Base-by-base conservation (phyloP, 768 basidiomycete genomes). In the Agaricus blazei region DNA sequence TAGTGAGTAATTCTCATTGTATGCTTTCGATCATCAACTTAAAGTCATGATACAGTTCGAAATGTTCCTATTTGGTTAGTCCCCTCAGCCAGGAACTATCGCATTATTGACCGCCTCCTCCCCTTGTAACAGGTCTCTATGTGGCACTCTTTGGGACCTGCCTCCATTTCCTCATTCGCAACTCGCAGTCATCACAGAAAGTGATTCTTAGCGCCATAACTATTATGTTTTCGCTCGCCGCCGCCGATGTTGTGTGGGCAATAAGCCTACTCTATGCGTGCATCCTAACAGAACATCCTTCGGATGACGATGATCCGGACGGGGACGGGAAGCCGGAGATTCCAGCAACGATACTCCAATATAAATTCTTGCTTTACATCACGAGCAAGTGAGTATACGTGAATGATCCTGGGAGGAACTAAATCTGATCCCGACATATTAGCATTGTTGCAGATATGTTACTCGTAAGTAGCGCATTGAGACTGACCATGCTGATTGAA, bases 361-460 rank as follows among this genome's bases (percentile, higher is more conserved):
- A 64, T 57, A 66, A 68, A 53, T 63, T 63, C 45, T 62, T 69
- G 26, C 63, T 69, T 5, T 69, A 67, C 48, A 66, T 68, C 48
- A 66, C 63, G 31, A 69, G 67, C 62, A 70, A 69, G 69, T 70
- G 56, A 57, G 69, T 63, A 3, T 14, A 9, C 4, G 9, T 15
- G 24, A 28, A 42, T 29, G 40, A 19, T 19, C 43, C 34, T 45
- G 19, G 14, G 19, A 14, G n/a, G 19, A 47, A 24, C 19, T 38
- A 45, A 27, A 28, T 23, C 36, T 54, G 31, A 55, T 38, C 9
- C 11, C 42, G 28, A 27, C 52, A 43, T 45, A 49, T 15, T 50
- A 70, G 69, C 46, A 53, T 65, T 47, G 62, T 70, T 43, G 68
- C 67, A 45, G 67, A 67, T 54, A 62, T 60, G 40, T 44, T 71